phyloP scores from a whole-genome alignment of 768 basidiomycete genomes.

The Mycena venus region DNA sequence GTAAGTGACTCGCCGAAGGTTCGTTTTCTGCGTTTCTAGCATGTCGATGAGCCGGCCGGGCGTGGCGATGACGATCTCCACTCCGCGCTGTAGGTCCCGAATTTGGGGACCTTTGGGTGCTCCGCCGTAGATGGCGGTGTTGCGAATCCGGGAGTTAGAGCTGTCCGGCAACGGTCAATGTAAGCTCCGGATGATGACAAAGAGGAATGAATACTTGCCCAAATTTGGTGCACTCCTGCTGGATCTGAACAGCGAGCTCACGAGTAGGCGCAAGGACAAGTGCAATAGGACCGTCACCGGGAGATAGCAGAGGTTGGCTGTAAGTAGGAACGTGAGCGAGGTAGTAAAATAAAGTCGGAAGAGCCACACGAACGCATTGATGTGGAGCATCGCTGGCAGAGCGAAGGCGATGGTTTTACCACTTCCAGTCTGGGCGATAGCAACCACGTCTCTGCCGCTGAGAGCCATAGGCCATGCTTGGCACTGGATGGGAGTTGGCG shows the following conservation, averaged over 20 bases:
- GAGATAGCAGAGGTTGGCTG: constrained; percentile 91
- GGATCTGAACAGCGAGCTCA: constrained; percentile 98
- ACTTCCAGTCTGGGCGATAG: constrained; percentile 98
- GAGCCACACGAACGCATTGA: constrained; percentile 86
- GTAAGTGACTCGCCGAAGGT: constrained; percentile 95
- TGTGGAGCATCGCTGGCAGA: constrained; percentile 98
- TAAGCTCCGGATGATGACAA: constrained; percentile 2
- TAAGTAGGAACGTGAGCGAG: constrained; percentile 29
- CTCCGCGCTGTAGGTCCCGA: constrained; percentile 95
- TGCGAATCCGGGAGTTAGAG: constrained; percentile 94
- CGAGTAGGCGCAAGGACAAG: constrained; percentile 97
- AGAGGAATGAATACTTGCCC: constrained; percentile 76
- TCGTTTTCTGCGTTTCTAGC: constrained; percentile 97
- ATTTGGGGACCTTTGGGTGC: constrained; percentile 99
- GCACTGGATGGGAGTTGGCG: constrained; percentile 96
- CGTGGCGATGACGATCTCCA: constrained; percentile 99
- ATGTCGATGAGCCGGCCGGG: constrained; percentile 99
- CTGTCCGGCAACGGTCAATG: constrained; percentile 50
- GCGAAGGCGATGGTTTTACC: constrained; percentile 99
- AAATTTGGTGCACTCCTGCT: constrained; percentile 98
- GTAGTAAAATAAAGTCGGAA: not conserved
- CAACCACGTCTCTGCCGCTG: constrained; percentile 93
- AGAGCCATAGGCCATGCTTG: constrained; percentile 99
- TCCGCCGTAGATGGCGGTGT: constrained; percentile 99
- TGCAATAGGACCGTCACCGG: constrained; percentile 98